These are phyloP conservation scores for Diaporthe citriasiana DNA, from an alignment of 2,329 filamentous ascomycete species.

Conservation along the genomic window DNA sequence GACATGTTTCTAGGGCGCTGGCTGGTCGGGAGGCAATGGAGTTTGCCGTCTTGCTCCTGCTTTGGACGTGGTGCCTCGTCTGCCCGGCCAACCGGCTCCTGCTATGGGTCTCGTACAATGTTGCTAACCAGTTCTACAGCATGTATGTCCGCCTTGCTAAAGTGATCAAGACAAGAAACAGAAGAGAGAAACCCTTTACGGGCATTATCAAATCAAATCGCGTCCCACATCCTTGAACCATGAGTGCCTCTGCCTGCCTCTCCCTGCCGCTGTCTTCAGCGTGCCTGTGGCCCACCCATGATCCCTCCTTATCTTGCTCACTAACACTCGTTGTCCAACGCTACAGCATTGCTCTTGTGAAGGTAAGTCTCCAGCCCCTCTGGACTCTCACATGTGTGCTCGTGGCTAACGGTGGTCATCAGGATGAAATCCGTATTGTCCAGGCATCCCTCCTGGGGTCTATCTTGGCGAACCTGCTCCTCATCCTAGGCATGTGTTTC, in stretches of 20 bases:
- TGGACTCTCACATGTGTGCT: slow-evolving; percentile 34
- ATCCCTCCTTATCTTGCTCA: slow-evolving; percentile 45
- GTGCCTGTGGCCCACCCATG: slow-evolving; percentile 43
- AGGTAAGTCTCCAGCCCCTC: slow-evolving; percentile 60
- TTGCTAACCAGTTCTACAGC: slow-evolving; percentile 53
- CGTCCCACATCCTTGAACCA: slow-evolving; percentile 55
- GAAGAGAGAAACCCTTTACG: slow-evolving; percentile 70
- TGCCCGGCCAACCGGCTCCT: slow-evolving; percentile 25
- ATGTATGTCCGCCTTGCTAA: slow-evolving; percentile 65
- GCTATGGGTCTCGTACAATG: background rate
- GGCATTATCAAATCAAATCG: slow-evolving; percentile 67
- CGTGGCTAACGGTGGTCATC: slow-evolving; percentile 45
- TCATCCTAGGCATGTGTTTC: slow-evolving; percentile 94
- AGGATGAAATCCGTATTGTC: slow-evolving; percentile 89
- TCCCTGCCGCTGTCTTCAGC: slow-evolving; percentile 21
- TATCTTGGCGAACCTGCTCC: slow-evolving; percentile 87
- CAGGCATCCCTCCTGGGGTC: slow-evolving; percentile 92
- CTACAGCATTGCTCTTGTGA: slow-evolving; percentile 79
- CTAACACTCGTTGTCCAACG: slow-evolving; percentile 52
- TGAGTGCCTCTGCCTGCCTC: slow-evolving; percentile 33
- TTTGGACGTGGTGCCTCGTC: slow-evolving; percentile 40
- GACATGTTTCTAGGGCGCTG: background rate
- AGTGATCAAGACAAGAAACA: slow-evolving; percentile 61
- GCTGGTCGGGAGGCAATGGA: background rate
- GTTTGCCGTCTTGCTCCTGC: background rate